These are phyloP conservation scores for Dactylonectria macrodidyma DNA, from an alignment of 2,329 filamentous ascomycete genomes.

Conservation along the genomic window DNA sequence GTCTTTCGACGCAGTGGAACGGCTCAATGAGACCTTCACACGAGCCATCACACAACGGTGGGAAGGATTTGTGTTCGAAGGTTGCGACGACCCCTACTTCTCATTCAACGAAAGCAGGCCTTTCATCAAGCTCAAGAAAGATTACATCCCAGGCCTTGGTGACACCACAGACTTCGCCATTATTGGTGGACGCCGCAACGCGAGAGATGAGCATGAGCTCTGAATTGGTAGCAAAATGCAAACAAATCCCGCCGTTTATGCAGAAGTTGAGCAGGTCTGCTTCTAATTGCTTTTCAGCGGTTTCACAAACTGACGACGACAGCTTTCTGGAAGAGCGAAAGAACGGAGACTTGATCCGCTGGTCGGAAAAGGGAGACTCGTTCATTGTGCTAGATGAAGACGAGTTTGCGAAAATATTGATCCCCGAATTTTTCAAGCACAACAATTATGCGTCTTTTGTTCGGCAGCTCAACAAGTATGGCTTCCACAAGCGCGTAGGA, in stretches of 20 bases:
- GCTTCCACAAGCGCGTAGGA: conserved; percentile 96
- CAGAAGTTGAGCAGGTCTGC: conserved; percentile 97
- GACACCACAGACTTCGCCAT: too few relatives aligned
- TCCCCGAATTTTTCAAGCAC: conserved; percentile 98
- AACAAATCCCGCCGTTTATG: conserved; percentile 97
- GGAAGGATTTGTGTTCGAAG: too few relatives aligned
- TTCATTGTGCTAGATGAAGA: conserved; percentile 98
- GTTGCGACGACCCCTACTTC: too few relatives aligned
- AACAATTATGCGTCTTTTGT: conserved; percentile 99
- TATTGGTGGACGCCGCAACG: too few relatives aligned
- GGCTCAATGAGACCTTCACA: too few relatives aligned
- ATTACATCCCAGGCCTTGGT: too few relatives aligned
- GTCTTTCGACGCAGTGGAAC: too few relatives aligned
- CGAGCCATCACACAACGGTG: too few relatives aligned
- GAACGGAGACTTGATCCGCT: conserved; percentile 95
- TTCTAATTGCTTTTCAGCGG: not conserved
- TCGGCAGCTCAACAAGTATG: conserved; percentile 95
- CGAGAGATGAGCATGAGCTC: too few relatives aligned
- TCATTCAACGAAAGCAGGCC: too few relatives aligned
- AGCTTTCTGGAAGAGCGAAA: conserved; percentile 92
- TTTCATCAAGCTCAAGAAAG: too few relatives aligned
- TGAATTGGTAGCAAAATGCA: conserved; percentile 89
- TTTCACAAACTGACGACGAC: conserved; percentile 41
- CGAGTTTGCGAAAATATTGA: conserved; percentile 96
- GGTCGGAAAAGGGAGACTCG: conserved; percentile 96